Conservation (phyloP, 179 eudicot genomes). For the Sideroxylon spinosum region DNA sequence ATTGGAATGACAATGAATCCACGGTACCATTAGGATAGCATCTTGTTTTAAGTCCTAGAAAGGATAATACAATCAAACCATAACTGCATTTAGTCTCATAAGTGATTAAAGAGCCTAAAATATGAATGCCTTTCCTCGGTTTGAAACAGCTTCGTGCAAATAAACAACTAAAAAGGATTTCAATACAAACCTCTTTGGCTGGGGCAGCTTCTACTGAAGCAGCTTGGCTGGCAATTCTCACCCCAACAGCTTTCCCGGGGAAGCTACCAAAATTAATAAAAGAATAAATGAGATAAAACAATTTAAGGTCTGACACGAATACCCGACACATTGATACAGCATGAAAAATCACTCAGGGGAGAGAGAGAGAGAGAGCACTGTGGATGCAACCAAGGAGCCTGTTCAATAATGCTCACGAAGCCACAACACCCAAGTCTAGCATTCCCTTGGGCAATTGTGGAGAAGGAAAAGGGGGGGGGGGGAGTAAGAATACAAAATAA, state of each 20-base stretch:
- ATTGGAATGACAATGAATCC: background rate
- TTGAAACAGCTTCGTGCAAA: background rate
- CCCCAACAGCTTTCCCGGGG: slow-evolving; percentile 81
- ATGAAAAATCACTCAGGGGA: background rate
- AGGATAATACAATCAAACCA: background rate
- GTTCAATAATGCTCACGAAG: no score
- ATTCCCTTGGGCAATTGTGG: no score
- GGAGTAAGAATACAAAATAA: no score
- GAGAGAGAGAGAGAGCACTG: no score
- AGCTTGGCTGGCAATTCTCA: slow-evolving; percentile 41
- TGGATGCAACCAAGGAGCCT: no score
- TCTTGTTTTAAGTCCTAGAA: background rate
- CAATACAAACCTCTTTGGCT: slow-evolving; percentile 41
- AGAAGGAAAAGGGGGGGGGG: no score
- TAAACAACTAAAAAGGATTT: background rate
- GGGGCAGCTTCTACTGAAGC: slow-evolving; percentile 46
- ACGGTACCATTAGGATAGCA: background rate
- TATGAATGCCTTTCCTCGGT: background rate
- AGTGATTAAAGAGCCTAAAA: background rate
- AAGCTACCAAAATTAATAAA: slow-evolving; percentile 38
- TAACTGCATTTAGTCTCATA: background rate
- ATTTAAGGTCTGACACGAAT: background rate
- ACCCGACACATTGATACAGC: background rate
- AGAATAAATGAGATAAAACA: background rate
- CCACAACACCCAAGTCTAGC: no score